Evolutionary conservation across 768 basidiomycete genomes (phyloP).

Genomic region (Gloeopeniophorella convolvens): DNA sequence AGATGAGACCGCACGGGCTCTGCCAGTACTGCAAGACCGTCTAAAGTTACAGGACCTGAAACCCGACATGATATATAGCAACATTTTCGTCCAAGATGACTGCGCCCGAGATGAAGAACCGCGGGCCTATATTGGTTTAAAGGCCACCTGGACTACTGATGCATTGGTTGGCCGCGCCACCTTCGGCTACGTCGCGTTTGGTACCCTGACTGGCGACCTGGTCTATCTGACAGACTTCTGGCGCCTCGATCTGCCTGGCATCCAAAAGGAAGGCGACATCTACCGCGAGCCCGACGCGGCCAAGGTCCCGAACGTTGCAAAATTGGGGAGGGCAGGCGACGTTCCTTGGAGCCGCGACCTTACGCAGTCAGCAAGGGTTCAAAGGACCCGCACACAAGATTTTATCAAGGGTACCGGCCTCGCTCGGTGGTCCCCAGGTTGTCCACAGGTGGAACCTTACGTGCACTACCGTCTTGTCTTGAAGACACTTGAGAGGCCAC

Average conservation of each 20-base stretch:
- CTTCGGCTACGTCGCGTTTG: background rate
- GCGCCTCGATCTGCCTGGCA: background rate
- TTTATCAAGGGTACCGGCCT: background rate
- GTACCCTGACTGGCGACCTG: background rate
- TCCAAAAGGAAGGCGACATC: background rate
- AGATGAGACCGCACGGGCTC: background rate
- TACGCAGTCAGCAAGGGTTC: no score
- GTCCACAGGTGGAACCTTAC: background rate
- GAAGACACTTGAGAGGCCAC: background rate
- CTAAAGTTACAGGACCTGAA: no score
- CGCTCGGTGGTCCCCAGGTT: background rate
- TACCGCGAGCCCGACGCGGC: background rate
- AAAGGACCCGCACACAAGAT: no score
- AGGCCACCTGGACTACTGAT: background rate
- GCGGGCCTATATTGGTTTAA: background rate
- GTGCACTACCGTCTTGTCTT: background rate
- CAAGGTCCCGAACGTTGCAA: background rate
- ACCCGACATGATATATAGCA: no score
- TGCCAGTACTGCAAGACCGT: no score
- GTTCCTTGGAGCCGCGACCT: background rate
- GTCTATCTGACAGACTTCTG: conserved; percentile 4
- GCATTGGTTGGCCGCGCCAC: background rate
- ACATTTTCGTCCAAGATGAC: background rate
- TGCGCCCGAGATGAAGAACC: no score
- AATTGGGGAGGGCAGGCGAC: background rate